Conservation (phyloP, 2,329 filamentous ascomycete genomes). For the Onygenales sp. region DNA sequence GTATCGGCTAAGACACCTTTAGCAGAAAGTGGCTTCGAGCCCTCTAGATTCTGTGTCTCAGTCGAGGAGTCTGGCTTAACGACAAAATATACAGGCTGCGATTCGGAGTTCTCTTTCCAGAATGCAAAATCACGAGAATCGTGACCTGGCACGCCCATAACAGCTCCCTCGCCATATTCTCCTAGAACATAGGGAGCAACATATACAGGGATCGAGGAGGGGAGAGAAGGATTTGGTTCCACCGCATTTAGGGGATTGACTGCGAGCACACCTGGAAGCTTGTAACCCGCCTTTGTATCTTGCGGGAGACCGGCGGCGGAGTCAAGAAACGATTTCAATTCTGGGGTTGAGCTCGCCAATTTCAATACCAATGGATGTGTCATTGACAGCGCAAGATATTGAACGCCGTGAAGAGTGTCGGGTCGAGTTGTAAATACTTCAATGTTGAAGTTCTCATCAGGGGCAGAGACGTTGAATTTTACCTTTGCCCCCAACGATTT, state of each 20-base stretch:
- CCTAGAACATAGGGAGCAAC: conserved; percentile 77
- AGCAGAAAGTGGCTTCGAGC: conserved; percentile 49
- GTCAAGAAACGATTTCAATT: conserved; percentile 60
- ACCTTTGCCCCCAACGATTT: conserved; percentile 65
- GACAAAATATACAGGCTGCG: conserved; percentile 54
- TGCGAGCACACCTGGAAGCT: conserved; percentile 52
- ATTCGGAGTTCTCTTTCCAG: conserved; percentile 60
- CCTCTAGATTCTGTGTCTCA: conserved; percentile 27
- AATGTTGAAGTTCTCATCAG: conserved; percentile 35
- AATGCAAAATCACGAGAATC: conserved; percentile 71
- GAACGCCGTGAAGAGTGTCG: conserved; percentile 78
- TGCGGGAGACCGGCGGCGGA: conserved; percentile 42
- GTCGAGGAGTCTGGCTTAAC: conserved; percentile 38
- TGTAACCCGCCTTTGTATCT: conserved; percentile 56
- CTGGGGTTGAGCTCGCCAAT: conserved; percentile 49
- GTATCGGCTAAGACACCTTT: conserved; percentile 59
- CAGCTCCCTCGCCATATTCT: conserved; percentile 76
- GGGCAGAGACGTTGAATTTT: conserved; percentile 53
- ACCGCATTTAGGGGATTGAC: conserved; percentile 55
- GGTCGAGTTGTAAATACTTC: conserved; percentile 76
- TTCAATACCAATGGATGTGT: conserved; percentile 59
- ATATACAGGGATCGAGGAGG: conserved; percentile 57
- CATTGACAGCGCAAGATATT: conserved; percentile 71
- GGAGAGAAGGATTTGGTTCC: conserved; percentile 36
- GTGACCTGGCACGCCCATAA: conserved; percentile 88